Conservation (phyloP, 2,329 filamentous ascomycete genomes). For the Ophiostoma ulmi region DNA sequence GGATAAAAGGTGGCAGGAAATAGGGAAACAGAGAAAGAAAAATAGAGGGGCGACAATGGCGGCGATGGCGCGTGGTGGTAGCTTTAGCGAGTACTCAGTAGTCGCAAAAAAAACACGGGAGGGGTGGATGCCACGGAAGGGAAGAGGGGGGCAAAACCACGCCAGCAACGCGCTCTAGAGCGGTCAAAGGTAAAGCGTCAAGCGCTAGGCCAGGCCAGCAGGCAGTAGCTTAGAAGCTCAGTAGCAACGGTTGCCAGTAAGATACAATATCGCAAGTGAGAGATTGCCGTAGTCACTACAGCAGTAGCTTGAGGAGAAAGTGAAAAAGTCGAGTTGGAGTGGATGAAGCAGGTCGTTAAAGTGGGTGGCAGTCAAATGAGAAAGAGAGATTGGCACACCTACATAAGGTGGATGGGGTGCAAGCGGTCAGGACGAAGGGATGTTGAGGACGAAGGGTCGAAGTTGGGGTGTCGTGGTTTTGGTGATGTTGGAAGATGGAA, state of each 20-base stretch:
- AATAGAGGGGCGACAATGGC: conserved; percentile 12
- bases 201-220: neutral
- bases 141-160: conserved; percentile 19
- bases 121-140: conserved; percentile 17
- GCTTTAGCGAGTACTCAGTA: conserved; percentile 15
- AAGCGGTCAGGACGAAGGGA: conserved; percentile 20
- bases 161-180: conserved; percentile 21
- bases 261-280: neutral
- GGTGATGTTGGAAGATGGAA: neutral
- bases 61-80: conserved; percentile 17
- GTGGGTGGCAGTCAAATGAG: conserved; percentile 13
- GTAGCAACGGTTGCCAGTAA: conserved; percentile 5
- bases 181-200: conserved; percentile 18
- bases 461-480: neutral
- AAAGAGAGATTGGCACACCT: conserved; percentile 21
- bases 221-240: neutral
- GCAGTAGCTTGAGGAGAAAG: conserved; percentile 8
- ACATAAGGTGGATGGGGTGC: conserved; percentile 19
- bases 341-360: conserved; percentile 5
- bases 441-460: neutral
- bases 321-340: neutral
- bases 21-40: neutral
- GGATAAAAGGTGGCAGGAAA: conserved; percentile 11
- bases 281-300: neutral
- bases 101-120: conserved; percentile 15